These are phyloP conservation scores for Phoenix roebelenii DNA, from an alignment of 176 grass and related monocot species.

Conservation along the genomic window DNA sequence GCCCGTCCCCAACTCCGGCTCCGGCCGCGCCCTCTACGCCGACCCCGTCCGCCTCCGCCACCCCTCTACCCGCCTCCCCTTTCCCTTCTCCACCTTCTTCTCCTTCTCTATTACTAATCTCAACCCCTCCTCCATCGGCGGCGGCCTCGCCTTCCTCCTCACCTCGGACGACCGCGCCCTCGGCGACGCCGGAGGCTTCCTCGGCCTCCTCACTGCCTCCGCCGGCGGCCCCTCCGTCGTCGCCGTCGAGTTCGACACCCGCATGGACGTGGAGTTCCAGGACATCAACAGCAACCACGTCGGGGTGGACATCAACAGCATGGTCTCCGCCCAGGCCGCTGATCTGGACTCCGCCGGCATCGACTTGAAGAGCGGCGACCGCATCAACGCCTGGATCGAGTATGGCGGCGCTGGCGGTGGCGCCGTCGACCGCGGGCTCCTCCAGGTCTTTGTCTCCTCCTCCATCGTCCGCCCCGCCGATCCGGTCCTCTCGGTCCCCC, in stretches of 20 bases:
- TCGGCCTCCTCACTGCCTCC: constrained; percentile 38
- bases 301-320: constrained; percentile 52
- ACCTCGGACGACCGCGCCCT: constrained; percentile 28
- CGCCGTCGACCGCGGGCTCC: background rate
- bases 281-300: constrained; percentile 82
- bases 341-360: constrained; percentile 40
- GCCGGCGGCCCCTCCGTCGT: constrained; percentile 16
- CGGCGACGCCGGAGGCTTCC: constrained; percentile 48
- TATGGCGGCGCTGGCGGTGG: constrained; percentile 25
- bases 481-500: constrained; percentile 36
- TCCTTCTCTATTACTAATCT: constrained; percentile 71
- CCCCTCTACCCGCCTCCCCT: constrained; percentile 1
- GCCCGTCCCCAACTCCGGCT: constrained; percentile 55
- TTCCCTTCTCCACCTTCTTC: constrained; percentile 83
- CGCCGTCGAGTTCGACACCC: constrained; percentile 89
- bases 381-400: constrained; percentile 80
- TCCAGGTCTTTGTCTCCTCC: constrained; percentile 73
- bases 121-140: constrained; percentile 62
- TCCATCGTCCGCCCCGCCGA: constrained; percentile 23
- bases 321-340: constrained; percentile 49
- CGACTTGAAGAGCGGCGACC: constrained; percentile 48
- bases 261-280: constrained; percentile 67
- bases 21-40: constrained; percentile 65
- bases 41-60: constrained; percentile 29
- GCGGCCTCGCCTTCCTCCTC: constrained; percentile 71